Base-by-base conservation (phyloP, 768 basidiomycete genomes). In the Termitomyces sp. region DNA sequence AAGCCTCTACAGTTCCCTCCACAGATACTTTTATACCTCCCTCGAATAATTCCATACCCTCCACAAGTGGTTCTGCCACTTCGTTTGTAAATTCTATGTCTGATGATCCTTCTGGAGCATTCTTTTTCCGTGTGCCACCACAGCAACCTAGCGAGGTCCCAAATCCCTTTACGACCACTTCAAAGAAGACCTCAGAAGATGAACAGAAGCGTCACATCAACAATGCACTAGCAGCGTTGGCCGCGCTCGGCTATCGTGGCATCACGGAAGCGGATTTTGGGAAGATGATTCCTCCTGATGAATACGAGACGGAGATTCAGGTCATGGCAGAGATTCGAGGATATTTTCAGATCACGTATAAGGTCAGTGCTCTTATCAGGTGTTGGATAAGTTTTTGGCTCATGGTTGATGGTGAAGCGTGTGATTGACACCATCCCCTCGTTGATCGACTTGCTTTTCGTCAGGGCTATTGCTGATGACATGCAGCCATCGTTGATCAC, bases 261-360 rank as follows among this genome's bases (percentile, higher is more conserved):
- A 31, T 75, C 25, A 68, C 61, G 1, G 59, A 60, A 32, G 70
- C 70, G 1, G 73, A 79, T 45, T 69, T 80, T 3, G 69, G 67
- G 8, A 71, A 72, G 60, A 67, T 81, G 15, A 64, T 61, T 4
- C 67, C 70, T 7, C 60, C 68, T 8, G 75, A 79, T 63, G 67
- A 73, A 50, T 81, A 71, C 60, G 79, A 81, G 63, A 71, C 71
- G 15, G 80, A 80, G 67, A 65, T 82, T 34, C 58, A 69, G 15
- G 73, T 78, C 8, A 77, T 77, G 74, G 77, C 81, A 2, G 77
- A 81, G 60, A 75, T 78, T 4, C 67, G 74, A 9, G 79, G 79
- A 15, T 81, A 81, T 64, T 81, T 78, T 69, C 76, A 79, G 65
- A 74, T 81, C 12, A 72, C 81, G 0, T 81, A 77, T 67, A 81